These are phyloP conservation scores for Aspergillus ustus DNA, from an alignment of 2,329 filamentous ascomycete species.

Conservation along the genomic window DNA sequence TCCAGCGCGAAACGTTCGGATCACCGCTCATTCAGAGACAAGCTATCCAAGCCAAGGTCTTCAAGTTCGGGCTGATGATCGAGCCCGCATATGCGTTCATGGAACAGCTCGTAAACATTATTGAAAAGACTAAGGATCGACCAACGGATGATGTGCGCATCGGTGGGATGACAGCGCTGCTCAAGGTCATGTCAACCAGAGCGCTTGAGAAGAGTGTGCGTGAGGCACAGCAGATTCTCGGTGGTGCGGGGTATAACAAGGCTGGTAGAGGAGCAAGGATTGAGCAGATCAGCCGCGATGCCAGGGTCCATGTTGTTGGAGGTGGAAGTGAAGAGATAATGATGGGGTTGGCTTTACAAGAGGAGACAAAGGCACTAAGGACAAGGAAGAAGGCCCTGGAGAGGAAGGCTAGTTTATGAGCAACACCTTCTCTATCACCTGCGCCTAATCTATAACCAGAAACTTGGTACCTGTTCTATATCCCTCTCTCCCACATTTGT, in stretches of 20 bases:
- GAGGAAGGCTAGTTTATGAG: slow-evolving; percentile 31
- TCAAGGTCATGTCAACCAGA: slow-evolving; percentile 58
- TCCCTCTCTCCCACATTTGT: too few species aligned
- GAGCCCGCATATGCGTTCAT: slow-evolving; percentile 66
- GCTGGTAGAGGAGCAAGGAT: slow-evolving; percentile 55
- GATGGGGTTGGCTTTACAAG: slow-evolving; percentile 40
- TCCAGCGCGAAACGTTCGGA: slow-evolving; percentile 68
- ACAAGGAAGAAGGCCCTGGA: slow-evolving; percentile 34
- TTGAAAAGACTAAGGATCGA: slow-evolving; percentile 50
- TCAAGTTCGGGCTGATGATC: slow-evolving; percentile 63
- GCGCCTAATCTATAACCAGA: not conserved
- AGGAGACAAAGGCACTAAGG: slow-evolving; percentile 37
- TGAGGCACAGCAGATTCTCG: slow-evolving; percentile 61
- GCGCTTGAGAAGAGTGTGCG: slow-evolving; percentile 59
- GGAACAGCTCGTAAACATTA: slow-evolving; percentile 64
- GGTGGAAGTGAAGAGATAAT: slow-evolving; percentile 48
- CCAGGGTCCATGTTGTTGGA: slow-evolving; percentile 52
- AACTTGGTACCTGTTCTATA: not conserved
- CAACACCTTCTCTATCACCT: not conserved
- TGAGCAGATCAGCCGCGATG: slow-evolving; percentile 59
- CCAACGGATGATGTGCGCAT: slow-evolving; percentile 48
- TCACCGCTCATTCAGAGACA: slow-evolving; percentile 62
- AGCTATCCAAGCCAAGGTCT: slow-evolving; percentile 64
- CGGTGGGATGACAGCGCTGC: slow-evolving; percentile 56
- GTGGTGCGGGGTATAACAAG: slow-evolving; percentile 57